phyloP scores from a whole-genome alignment of 169 alveolate species.

The Plasmodium inui region DNA sequence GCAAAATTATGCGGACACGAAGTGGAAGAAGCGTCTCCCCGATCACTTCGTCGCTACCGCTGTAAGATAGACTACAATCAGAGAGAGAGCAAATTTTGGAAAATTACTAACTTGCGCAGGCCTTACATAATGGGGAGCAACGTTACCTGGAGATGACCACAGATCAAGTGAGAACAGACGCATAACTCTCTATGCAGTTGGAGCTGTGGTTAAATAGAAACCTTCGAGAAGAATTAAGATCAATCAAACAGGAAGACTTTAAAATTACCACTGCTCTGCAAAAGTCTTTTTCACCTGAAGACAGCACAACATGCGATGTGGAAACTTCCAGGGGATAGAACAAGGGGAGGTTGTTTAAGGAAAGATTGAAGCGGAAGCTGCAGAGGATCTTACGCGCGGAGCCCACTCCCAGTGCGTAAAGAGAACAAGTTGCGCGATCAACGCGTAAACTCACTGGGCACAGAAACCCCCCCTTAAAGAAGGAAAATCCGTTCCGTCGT shows the following conservation, averaged over 20 bases:
- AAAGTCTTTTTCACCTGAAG: slow-evolving; percentile 14
- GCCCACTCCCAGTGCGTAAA: neutral
- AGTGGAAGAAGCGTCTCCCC: neutral
- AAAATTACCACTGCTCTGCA: slow-evolving; percentile 10
- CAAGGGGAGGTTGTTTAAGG: neutral
- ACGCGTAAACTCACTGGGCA: neutral
- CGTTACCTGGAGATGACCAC: neutral
- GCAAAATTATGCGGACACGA: neutral
- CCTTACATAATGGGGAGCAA: slow-evolving; percentile 13
- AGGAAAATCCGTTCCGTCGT: too few species aligned
- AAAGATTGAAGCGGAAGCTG: neutral
- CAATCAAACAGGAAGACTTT: slow-evolving; percentile 15
- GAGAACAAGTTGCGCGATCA: neutral
- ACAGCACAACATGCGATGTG: neutral
- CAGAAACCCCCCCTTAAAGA: neutral
- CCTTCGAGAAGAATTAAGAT: neutral
- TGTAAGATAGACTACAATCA: neutral
- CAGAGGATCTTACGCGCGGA: too few species aligned
- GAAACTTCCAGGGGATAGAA: neutral
- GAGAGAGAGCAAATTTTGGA: neutral
- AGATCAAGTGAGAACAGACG: slow-evolving; percentile 23
- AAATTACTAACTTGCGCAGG: slow-evolving; percentile 15
- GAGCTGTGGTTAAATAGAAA: slow-evolving; percentile 17
- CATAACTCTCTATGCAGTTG: slow-evolving; percentile 18
- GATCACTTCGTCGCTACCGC: neutral